Base-by-base conservation (phyloP, 768 basidiomycete species). In the Tulasnella sp. region DNA sequence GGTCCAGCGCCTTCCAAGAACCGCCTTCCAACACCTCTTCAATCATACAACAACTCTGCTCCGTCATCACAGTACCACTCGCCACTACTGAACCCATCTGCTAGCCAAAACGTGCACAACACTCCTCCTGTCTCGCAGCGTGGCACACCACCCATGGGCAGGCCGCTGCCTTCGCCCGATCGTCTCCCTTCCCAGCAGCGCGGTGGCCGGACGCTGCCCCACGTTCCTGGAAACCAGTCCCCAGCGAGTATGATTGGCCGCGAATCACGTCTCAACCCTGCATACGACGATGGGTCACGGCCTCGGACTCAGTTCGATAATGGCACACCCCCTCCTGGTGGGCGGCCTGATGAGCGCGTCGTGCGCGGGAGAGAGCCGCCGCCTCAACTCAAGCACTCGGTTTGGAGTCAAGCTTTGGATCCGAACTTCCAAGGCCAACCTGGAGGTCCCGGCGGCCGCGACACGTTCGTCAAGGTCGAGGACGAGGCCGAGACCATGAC, bases 331-430 rank as follows among this genome's bases (percentile, higher is more conserved):
- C 57, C 46, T 31, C 29, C 57, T 41, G 22, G 5, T 49, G 38
- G 25, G 21, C 57, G 30, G n/a, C n/a, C n/a, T 22, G 29, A 48
- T 2, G 48, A 49, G 53, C 24, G 53, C 78, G 17, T 60, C 22
- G 76, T 75, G 15, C 81, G 82, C 4, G 72, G 75, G 59, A 77
- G 79, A 34, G 73, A 75, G 22, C 76, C 73, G 31, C 62, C 57
- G 25, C 77, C 78, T 53, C 71, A 80, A 46, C 72, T 80, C 27
- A 79, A 85, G 45, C 84, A 87, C 57, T 80, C 74, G 49, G 78
- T 93, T 59, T 97, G 92, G 93, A 92, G 86, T 66, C 84, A 89
- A 68, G 88, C 87, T 48, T 81, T 93, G 62, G 87, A 93, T 59
- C 77, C 83, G 44, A 77, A 80, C 25, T 74, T 76, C 44, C 71